Conservation (phyloP, 2,329 filamentous ascomycete species). For the Fusarium brachygibbosum region DNA sequence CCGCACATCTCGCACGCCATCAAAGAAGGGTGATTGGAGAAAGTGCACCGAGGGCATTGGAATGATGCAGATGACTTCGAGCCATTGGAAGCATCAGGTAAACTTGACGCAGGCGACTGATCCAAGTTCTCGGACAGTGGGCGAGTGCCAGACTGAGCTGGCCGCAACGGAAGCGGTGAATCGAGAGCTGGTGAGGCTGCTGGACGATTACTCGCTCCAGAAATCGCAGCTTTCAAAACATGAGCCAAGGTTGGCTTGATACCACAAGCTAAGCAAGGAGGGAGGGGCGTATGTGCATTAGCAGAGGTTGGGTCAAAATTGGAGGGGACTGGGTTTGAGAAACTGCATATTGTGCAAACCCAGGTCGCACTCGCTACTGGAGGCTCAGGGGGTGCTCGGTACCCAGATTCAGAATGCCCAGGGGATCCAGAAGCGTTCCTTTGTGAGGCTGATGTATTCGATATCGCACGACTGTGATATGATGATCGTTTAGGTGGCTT, state of each 20-base stretch:
- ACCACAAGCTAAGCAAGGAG: constrained; percentile 91
- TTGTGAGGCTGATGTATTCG: constrained; percentile 61
- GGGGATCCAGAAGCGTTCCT: constrained; percentile 64
- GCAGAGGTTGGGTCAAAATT: constrained; percentile 92
- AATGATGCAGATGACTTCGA: constrained; percentile 58
- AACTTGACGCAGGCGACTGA: constrained; percentile 5
- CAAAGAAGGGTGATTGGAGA: constrained; percentile 90
- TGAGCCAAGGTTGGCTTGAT: constrained; percentile 90
- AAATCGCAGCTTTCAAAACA: constrained; percentile 88
- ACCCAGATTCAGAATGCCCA: constrained; percentile 58
- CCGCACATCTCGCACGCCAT: constrained; percentile 92
- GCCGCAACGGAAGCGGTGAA: constrained; percentile 52
- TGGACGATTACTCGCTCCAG: constrained; percentile 73
- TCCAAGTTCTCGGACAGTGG: constrained; percentile 24
- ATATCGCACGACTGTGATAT: constrained; percentile 66
- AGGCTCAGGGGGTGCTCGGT: constrained; percentile 57
- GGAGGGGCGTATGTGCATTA: constrained; percentile 81
- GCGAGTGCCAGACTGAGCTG: constrained; percentile 34
- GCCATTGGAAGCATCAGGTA: constrained; percentile 10
- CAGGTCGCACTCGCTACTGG: constrained; percentile 78
- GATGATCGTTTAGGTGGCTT: constrained; percentile 80
- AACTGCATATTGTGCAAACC: constrained; percentile 96
- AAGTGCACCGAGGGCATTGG: constrained; percentile 90
- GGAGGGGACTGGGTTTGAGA: constrained; percentile 90
- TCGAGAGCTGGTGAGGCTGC: constrained; percentile 32